Percentiles rank a stretch among this genome's conserved stretches.
Evolutionary conservation across 139 green algal genomes (phyloP).

Genomic region (Closterium sp.): DNA sequence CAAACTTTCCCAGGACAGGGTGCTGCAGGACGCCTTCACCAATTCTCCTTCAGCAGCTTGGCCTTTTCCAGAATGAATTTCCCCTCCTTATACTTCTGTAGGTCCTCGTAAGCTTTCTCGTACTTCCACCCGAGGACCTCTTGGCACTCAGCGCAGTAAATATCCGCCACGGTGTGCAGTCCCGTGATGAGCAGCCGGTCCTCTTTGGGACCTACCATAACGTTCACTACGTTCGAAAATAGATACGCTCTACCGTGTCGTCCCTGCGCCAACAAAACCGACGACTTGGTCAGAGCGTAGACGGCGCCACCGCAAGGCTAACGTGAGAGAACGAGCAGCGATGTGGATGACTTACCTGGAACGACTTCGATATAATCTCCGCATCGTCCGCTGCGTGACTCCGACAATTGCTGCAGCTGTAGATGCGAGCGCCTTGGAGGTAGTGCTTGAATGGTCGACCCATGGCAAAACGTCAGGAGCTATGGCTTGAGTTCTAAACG

Average conservation of each 20-base stretch:
- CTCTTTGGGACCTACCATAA: conserved; percentile 52
- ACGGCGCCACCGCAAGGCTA: background rate
- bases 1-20: background rate
- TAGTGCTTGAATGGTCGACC: conserved; percentile 15
- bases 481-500: no score
- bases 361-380: conserved; percentile 51
- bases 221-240: conserved; percentile 40
- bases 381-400: conserved; percentile 27
- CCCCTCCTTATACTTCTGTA: conserved; percentile 70
- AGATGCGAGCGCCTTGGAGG: conserved; percentile 19
- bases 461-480: background rate
- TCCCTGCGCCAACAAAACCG: background rate
- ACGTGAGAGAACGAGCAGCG: conserved; percentile 34
- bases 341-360: conserved; percentile 42
- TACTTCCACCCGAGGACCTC: conserved; percentile 68
- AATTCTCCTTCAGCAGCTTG: conserved; percentile 11
- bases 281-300: background rate
- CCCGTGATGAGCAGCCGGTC: conserved; percentile 64
- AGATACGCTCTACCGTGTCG: conserved; percentile 35
- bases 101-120: conserved; percentile 57
- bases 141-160: conserved; percentile 61
- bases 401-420: conserved; percentile 38
- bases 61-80: conserved; percentile 66
- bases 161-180: conserved; percentile 62
- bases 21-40: background rate